phyloP scores from a whole-genome alignment of 768 basidiomycete species.

The Tulasnella sp. region DNA sequence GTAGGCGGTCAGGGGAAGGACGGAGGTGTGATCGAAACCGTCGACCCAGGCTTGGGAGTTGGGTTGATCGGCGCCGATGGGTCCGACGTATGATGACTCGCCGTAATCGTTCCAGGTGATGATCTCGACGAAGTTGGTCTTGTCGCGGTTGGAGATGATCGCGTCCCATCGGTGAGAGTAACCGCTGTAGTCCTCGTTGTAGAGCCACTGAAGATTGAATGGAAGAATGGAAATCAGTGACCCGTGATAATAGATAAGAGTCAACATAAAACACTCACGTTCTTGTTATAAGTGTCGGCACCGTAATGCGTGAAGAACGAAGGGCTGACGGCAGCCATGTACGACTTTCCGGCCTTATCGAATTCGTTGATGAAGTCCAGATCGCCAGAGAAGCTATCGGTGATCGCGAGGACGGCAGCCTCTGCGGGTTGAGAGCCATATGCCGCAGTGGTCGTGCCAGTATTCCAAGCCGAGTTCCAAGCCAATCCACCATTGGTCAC shows the following conservation, averaged over 20 bases:
- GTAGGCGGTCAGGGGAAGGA: conserved; percentile 19
- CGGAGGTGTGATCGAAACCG: conserved; percentile 20
- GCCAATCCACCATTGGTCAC: conserved; percentile 22
- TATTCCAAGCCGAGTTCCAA: conserved; percentile 23
- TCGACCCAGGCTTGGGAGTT: conserved; percentile 22
- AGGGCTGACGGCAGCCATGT: conserved; percentile 28
- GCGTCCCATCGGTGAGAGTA: conserved; percentile 28
- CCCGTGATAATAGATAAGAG: not conserved
- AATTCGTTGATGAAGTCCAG: conserved; percentile 21
- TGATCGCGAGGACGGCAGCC: conserved; percentile 19
- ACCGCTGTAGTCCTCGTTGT: conserved; percentile 28
- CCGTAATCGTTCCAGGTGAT: conserved; percentile 32
- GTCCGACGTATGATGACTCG: conserved; percentile 32
- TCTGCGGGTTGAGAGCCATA: not conserved
- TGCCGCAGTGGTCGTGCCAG: conserved; percentile 3
- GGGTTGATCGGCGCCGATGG: conserved; percentile 23
- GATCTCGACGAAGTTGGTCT: conserved; percentile 28
- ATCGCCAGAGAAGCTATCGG: conserved; percentile 24
- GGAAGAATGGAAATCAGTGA: not conserved
- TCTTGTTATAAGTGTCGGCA: conserved; percentile 27
- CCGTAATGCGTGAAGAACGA: conserved; percentile 31
- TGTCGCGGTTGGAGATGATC: conserved; percentile 26
- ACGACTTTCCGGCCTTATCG: conserved; percentile 25
- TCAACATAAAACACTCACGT: conserved; percentile 14
- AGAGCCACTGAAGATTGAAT: conserved; percentile 24